A percentile compares a stretch with the other conserved stretches of the same genome.
Evolutionary conservation across 1,139 yeast species (phyloP).

Genomic region (Candida sp.): DNA sequence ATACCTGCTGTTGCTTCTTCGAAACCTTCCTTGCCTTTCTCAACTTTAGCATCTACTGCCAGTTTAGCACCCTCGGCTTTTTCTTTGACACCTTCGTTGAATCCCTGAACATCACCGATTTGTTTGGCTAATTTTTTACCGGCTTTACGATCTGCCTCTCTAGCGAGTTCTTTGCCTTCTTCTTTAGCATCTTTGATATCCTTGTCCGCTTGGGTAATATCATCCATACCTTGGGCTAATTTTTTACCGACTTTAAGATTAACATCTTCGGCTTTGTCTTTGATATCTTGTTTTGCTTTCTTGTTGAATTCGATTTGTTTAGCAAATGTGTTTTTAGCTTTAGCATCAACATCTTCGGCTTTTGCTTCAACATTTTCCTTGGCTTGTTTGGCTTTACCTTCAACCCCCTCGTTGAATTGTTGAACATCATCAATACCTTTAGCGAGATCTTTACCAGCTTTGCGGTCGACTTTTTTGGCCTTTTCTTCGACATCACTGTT

Average conservation of each 20-base stretch:
- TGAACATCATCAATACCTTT: neutral
- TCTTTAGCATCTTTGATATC: constrained; percentile 9
- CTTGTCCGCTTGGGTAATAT: constrained; percentile 12
- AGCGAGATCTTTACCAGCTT: neutral
- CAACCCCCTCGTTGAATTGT: neutral
- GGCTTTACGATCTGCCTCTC: constrained; percentile 17
- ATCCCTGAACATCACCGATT: constrained; percentile 17
- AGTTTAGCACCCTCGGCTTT: constrained; percentile 13
- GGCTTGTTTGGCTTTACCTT: neutral
- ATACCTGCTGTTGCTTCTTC: constrained; percentile 13
- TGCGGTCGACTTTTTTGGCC: neutral
- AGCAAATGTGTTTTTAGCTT: no score
- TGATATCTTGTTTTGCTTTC: constrained; percentile 10
- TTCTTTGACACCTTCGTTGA: constrained; percentile 10
- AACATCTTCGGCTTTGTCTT: constrained; percentile 15
- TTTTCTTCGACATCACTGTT: neutral
- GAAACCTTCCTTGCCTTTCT: constrained; percentile 25
- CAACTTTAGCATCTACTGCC: constrained; percentile 17
- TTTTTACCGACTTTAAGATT: constrained; percentile 26
- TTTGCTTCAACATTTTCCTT: neutral
- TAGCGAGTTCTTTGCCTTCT: constrained; percentile 14
- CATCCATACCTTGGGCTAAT: constrained; percentile 25
- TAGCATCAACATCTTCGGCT: neutral
- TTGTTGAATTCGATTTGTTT: no score
- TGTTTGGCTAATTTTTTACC: constrained; percentile 30